A percentile compares a stretch with the other conserved stretches of the same genome.
Conservation (phyloP, 768 basidiomycete species). For the Galerina marginata region DNA sequence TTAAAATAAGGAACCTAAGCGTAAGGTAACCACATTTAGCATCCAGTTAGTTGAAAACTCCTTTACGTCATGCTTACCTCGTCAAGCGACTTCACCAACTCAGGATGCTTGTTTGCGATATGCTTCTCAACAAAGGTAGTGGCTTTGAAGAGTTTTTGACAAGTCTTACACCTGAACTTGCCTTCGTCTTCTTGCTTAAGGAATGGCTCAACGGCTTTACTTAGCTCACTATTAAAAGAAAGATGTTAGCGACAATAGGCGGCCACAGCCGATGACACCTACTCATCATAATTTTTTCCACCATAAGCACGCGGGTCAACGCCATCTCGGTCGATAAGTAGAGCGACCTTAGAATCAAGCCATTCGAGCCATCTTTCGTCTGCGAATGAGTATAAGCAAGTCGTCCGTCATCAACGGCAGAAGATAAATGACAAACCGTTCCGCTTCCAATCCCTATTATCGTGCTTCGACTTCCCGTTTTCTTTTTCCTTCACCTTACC, state of each 20-base stretch:
- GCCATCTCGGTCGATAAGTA: conserved; percentile 77
- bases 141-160: conserved; percentile 97
- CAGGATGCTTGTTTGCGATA: conserved; percentile 91
- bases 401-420: conserved; percentile 4
- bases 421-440: conserved; percentile 57
- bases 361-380: conserved; percentile 91
- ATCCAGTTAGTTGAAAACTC: background rate
- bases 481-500: conserved; percentile 41
- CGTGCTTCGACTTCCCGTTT: conserved; percentile 36
- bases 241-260: background rate
- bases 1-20: conserved; percentile 87
- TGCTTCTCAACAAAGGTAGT: conserved; percentile 98
- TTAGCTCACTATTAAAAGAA: conserved; percentile 68
- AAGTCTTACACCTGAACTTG: conserved; percentile 96
- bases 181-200: conserved; percentile 97
- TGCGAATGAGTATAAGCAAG: conserved; percentile 30
- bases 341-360: conserved; percentile 84
- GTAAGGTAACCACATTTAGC: conserved; percentile 13
- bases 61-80: conserved; percentile 60
- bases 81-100: conserved; percentile 81
- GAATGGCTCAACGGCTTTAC: conserved; percentile 75
- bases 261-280: conserved; percentile 19
- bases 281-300: conserved; percentile 92
- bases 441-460: conserved; percentile 54
- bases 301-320: conserved; percentile 90